Conservation (phyloP, 768 basidiomycete genomes). For the Lactarius deliciosus region DNA sequence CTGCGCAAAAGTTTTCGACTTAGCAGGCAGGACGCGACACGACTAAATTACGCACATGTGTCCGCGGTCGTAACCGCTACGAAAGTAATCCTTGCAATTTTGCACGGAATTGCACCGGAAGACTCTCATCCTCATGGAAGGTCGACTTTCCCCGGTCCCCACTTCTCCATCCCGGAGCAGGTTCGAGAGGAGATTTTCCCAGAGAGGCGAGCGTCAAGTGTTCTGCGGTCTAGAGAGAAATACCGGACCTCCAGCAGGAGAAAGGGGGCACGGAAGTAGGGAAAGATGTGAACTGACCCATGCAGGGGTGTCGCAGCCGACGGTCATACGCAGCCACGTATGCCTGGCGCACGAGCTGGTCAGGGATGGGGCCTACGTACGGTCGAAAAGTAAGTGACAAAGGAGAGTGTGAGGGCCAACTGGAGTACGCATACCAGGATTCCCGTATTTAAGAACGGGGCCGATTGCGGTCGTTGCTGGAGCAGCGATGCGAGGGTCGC, state of each 20-base stretch:
- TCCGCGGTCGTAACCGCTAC: conserved; percentile 92
- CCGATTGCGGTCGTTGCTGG: conserved; percentile 33
- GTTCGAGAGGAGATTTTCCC: conserved; percentile 44
- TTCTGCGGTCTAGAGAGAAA: conserved; percentile 75
- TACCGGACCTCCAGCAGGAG: neutral
- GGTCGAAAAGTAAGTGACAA: conserved; percentile 6
- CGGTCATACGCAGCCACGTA: conserved; percentile 93
- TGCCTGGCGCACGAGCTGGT: conserved; percentile 74
- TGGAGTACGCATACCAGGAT: conserved; percentile 60
- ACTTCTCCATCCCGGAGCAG: conserved; percentile 40
- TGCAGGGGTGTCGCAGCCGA: conserved; percentile 82
- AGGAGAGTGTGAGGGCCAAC: neutral
- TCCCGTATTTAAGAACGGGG: conserved; percentile 69
- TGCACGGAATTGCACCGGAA: conserved; percentile 79
- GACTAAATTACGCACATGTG: conserved; percentile 70
- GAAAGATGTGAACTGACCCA: conserved; percentile 59
- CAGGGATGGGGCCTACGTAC: conserved; percentile 75
- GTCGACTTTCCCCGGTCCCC: conserved; percentile 74
- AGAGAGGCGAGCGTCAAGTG: conserved; percentile 83
- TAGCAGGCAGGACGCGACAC: neutral
- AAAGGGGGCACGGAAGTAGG: neutral
- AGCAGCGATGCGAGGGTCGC: conserved; percentile 44
- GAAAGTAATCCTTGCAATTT: conserved; percentile 88
- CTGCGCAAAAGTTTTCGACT: conserved; percentile 38
- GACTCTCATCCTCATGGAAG: conserved; percentile 79